Base-by-base conservation (phyloP, 257 asterid species). In the Paulownia fortunei region DNA sequence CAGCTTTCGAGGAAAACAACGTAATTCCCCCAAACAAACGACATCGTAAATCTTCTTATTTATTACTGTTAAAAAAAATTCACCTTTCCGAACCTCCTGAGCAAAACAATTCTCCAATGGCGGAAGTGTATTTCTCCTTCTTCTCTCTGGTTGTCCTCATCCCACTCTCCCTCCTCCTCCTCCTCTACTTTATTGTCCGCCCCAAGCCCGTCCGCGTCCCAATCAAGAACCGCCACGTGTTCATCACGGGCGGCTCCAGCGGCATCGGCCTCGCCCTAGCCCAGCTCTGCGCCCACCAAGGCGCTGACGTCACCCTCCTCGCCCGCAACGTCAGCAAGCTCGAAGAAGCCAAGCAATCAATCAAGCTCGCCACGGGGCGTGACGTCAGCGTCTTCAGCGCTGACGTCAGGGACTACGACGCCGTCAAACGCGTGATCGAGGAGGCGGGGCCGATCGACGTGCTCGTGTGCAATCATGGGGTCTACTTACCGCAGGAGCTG, bases 191-290 rank as follows among this genome's bases (percentile, higher is more conserved):
- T 83, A 84, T 95, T 15, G 87, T 84, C 82, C 97, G 94, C 39
- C 98, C 99, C 58, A 87, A 75, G 19, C 84, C 97, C 61, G 78
- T 79, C 69, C 83, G 83, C 59, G 15, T 96, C 80, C 91, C 97
- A 55, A 79, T 96, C 82, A 96, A 93, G 79, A 88, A 88, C 82
- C 97, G 96, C 83, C 96, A 92, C 86, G 91, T 96, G 18, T 85
- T 96, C 91, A 93, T 96, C 86, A 87, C 98, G 58, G 99, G 99
- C 26, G 98, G 99, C 61, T 96, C 99, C 78, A 96, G 99, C 78
- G 99, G 99, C 73, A 93, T 96, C 82, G 99, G 99, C 66, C 87
- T 96, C 54, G 93, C 99, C 16, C 84, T 96, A 8, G 99, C 97
- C 12, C 94, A 85, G 77, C 89, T 82, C 65, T 93, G 97, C 82